These are phyloP conservation scores for Penicillium parvum DNA, from an alignment of 495 filamentous ascomycete genomes.

Conservation along the genomic window DNA sequence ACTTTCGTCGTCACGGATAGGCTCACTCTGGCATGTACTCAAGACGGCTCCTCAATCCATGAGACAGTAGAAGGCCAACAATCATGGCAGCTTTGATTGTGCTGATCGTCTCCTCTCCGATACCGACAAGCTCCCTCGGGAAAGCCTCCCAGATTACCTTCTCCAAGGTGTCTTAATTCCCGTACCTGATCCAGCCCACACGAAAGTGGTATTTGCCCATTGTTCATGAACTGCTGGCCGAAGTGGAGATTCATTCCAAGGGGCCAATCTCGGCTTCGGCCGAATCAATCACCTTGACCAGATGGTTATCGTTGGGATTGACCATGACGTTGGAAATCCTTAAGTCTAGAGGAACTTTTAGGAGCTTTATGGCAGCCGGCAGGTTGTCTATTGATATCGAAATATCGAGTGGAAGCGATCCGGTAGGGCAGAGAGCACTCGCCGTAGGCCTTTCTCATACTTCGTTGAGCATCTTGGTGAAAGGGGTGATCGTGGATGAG, in stretches of 20 bases:
- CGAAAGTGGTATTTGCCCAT: background rate
- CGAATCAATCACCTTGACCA: background rate
- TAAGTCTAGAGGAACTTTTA: background rate
- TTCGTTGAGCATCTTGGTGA: no score
- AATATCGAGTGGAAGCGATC: no score
- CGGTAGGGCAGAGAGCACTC: no score
- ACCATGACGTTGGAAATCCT: background rate
- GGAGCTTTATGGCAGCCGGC: background rate
- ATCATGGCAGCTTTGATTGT: background rate
- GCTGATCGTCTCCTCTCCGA: background rate
- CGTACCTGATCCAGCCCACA: background rate
- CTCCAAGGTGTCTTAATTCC: no score
- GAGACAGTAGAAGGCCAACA: background rate
- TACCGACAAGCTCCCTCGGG: background rate
- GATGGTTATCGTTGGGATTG: background rate
- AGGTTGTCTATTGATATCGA: no score
- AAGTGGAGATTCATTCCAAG: background rate
- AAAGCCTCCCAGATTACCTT: background rate
- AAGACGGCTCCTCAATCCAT: background rate
- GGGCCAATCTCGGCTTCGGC: background rate
- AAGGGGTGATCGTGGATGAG: no score
- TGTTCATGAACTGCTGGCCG: background rate
- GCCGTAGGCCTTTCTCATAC: no score
- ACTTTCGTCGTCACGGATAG: background rate
- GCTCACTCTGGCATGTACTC: background rate